Evolutionary conservation across 176 grass and related monocot genomes (phyloP).

Genomic region (Carex pumila): DNA sequence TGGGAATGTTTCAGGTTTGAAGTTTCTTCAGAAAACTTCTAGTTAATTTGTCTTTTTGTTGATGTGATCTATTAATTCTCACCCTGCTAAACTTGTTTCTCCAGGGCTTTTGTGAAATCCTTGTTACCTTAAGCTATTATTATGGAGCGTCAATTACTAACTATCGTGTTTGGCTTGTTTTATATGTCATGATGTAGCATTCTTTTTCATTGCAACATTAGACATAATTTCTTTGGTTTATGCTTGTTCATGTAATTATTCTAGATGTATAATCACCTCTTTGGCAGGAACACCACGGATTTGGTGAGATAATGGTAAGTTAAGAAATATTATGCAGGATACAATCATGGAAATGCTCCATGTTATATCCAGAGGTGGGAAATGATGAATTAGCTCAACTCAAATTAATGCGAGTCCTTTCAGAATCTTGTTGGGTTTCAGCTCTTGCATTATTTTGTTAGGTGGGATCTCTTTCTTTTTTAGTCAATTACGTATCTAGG

Average conservation of each 20-base stretch:
- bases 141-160: not conserved
- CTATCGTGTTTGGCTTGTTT: not conserved
- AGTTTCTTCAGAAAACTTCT: not conserved
- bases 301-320: not conserved
- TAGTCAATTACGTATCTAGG: not conserved
- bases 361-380: not conserved
- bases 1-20: not conserved
- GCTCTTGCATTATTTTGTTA: not conserved
- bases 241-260: not conserved
- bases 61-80: not conserved
- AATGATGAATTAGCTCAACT: not conserved
- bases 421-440: not conserved
- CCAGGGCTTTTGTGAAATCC: no score
- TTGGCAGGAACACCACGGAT: not conserved
- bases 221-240: not conserved
- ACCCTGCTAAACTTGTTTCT: not conserved
- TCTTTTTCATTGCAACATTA: not conserved
- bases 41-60: not conserved
- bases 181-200: not conserved
- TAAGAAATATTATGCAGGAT: no score
- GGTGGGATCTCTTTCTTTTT: not conserved
- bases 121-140: not conserved
- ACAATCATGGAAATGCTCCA: not conserved
- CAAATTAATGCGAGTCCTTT: not conserved
- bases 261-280: not conserved